Conservation (phyloP, 2,329 filamentous ascomycete genomes). For the Ceratocystis colombiana region DNA sequence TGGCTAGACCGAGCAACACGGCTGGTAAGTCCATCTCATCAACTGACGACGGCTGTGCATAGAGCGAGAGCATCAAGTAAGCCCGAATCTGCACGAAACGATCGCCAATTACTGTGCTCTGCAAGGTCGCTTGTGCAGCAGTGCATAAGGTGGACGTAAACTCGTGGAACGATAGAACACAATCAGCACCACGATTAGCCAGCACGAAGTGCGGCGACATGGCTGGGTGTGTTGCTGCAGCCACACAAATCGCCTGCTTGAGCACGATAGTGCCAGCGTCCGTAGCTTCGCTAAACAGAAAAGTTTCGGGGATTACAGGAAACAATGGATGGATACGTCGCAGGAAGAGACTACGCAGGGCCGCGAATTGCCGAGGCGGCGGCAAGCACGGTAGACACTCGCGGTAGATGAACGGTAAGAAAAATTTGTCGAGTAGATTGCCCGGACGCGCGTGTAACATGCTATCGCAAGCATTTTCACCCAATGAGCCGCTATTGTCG, state of each 20-base stretch:
- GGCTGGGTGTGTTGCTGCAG: slow-evolving; percentile 43
- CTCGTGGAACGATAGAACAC: slow-evolving; percentile 37
- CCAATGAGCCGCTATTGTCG: not conserved
- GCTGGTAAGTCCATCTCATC: slow-evolving; percentile 47
- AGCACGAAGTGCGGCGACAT: slow-evolving; percentile 40
- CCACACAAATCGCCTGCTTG: slow-evolving; percentile 46
- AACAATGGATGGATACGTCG: slow-evolving; percentile 47
- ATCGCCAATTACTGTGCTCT: slow-evolving; percentile 45
- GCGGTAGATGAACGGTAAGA: slow-evolving; percentile 38
- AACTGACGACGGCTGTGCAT: slow-evolving; percentile 45
- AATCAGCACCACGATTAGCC: slow-evolving; percentile 32
- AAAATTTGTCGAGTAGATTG: slow-evolving; percentile 34
- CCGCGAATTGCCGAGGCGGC: slow-evolving; percentile 38
- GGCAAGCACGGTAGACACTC: slow-evolving; percentile 42
- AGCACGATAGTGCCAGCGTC: slow-evolving; percentile 38
- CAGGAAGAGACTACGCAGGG: slow-evolving; percentile 39
- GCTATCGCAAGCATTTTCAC: not conserved
- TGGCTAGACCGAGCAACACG: slow-evolving; percentile 43
- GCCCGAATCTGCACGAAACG: slow-evolving; percentile 47
- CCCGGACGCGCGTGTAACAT: slow-evolving; percentile 13
- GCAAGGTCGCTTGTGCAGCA: slow-evolving; percentile 41
- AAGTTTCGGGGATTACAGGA: slow-evolving; percentile 39
- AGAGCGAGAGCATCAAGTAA: slow-evolving; percentile 47
- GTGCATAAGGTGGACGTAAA: slow-evolving; percentile 42
- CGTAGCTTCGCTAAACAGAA: slow-evolving; percentile 31